Conservation (phyloP, 345 rosid genomes). For the Eucalyptus melliodora region DNA sequence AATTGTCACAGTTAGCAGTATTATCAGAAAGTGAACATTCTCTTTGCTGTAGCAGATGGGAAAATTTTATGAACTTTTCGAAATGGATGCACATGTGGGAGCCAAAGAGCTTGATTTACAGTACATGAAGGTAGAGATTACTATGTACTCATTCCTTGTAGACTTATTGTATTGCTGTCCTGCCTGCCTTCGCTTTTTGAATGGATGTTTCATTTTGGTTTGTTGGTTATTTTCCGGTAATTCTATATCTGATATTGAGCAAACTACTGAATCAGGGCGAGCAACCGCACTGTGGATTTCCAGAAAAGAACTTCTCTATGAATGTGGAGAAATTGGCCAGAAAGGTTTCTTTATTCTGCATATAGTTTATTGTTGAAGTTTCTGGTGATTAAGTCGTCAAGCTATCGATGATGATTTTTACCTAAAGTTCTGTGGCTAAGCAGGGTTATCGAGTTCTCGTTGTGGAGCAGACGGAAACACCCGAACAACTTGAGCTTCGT, state of each 20-base stretch:
- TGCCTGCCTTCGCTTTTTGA: neutral
- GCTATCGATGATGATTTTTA: neutral
- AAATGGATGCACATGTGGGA: constrained; percentile 98
- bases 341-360: constrained; percentile 43
- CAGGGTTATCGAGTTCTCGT: constrained; percentile 98
- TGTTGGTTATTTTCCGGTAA: neutral
- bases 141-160: neutral
- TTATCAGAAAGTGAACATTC: neutral
- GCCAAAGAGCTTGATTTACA: constrained; percentile 89
- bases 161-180: neutral
- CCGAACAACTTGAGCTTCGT: constrained; percentile 89
- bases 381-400: neutral
- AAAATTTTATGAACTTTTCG: constrained; percentile 94
- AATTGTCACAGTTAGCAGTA: neutral
- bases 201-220: neutral
- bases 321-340: constrained; percentile 84
- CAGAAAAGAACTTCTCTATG: constrained; percentile 84
- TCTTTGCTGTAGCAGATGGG: constrained; percentile 64
- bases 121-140: constrained; percentile 82
- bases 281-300: constrained; percentile 99
- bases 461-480: constrained; percentile 96
- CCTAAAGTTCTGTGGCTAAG: constrained; percentile 5
- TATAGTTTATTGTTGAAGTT: neutral
- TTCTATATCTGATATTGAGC: neutral
- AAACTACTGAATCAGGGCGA: constrained; percentile 46